Conservation (phyloP, 176 grass and related monocot genomes). For the Chrysopogon serrulatus region DNA sequence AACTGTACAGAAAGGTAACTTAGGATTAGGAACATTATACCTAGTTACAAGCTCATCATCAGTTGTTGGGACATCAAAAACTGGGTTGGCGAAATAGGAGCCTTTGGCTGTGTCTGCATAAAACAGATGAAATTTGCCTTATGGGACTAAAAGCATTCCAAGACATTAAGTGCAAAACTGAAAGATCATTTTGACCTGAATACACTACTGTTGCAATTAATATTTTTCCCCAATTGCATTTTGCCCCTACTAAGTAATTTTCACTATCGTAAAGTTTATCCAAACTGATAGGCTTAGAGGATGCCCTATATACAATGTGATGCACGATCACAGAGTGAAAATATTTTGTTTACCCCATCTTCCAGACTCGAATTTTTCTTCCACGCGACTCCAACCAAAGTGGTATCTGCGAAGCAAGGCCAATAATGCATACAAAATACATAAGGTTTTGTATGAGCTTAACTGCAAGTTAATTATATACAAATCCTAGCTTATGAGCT, state of each 20-base stretch:
- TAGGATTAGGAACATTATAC: conserved; percentile 24
- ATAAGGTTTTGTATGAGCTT: too few relatives aligned
- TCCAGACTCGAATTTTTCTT: conserved; percentile 76
- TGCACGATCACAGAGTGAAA: neutral
- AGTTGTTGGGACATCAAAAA: conserved; percentile 71
- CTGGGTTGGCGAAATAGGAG: conserved; percentile 89
- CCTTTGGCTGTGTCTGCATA: conserved; percentile 81
- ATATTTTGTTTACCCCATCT: conserved; percentile 62
- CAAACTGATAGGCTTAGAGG: neutral
- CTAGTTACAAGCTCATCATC: conserved; percentile 49
- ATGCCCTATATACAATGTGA: neutral
- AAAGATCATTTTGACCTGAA: too few relatives aligned
- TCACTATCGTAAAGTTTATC: too few relatives aligned
- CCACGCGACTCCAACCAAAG: conserved; percentile 95
- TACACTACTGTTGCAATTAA: neutral
- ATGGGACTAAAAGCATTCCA: too few relatives aligned
- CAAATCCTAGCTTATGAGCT: too few relatives aligned
- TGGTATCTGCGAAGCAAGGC: conserved; percentile 39
- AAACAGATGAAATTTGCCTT: conserved; percentile 1
- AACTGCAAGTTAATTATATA: too few relatives aligned
- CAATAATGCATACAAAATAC: too few relatives aligned
- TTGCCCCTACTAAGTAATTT: too few relatives aligned
- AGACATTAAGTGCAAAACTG: too few relatives aligned
- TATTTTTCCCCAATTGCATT: too few relatives aligned
- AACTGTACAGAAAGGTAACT: too few relatives aligned